phyloP scores from a whole-genome alignment of 176 grass and related monocot genomes.

The Phyllostachys edulis region DNA sequence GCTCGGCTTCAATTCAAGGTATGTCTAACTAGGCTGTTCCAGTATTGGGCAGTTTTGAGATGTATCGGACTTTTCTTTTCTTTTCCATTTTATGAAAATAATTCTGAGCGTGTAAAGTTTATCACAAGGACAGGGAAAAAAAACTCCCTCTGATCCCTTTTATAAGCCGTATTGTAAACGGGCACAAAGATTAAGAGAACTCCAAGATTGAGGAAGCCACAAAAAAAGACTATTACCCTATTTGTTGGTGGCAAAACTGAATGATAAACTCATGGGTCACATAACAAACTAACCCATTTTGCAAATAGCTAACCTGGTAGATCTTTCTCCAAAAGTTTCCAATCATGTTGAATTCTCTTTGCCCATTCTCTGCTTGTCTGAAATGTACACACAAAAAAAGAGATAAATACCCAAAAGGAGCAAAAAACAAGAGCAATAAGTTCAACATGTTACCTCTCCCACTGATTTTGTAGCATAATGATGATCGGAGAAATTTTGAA shows the following conservation, averaged over 20 bases:
- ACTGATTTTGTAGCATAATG: slow-evolving; percentile 32
- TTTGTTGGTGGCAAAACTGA: background rate
- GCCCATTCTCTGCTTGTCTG: slow-evolving; percentile 71
- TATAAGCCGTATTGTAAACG: background rate
- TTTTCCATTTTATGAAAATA: too few species aligned
- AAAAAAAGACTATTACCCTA: background rate
- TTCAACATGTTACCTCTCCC: slow-evolving; percentile 47
- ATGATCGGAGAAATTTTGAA: slow-evolving; percentile 77
- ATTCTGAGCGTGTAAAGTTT: background rate
- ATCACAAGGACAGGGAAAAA: background rate
- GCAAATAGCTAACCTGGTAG: slow-evolving; percentile 62
- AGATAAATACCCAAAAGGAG: slow-evolving; percentile 16
- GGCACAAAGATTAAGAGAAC: background rate
- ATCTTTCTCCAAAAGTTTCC: slow-evolving; percentile 84
- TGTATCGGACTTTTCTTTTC: too few species aligned
- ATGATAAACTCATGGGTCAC: background rate
- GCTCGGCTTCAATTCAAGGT: too few species aligned
- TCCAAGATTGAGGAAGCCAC: background rate
- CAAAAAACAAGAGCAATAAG: slow-evolving; percentile 12
- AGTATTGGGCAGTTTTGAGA: background rate
- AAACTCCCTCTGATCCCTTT: background rate
- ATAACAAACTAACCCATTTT: background rate
- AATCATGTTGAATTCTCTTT: slow-evolving; percentile 87
- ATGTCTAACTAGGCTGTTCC: background rate
- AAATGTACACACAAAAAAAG: background rate